phyloP scores from a whole-genome alignment of 352 stramenopile genomes.

The Phytophthora macrochlamydospora region DNA sequence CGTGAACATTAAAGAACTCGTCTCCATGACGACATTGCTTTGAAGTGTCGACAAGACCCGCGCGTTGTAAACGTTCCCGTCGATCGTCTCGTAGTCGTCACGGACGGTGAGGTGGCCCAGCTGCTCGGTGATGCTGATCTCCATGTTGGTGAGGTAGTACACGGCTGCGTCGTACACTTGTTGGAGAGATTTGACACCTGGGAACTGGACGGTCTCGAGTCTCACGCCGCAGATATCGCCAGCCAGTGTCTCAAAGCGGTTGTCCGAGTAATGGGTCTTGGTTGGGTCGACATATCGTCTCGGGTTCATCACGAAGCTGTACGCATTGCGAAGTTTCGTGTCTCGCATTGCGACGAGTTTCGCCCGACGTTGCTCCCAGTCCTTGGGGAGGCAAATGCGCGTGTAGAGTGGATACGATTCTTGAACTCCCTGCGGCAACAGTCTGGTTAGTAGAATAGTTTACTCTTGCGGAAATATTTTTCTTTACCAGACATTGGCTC shows the following conservation, averaged over 20 bases:
- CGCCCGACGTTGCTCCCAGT: slow-evolving; percentile 24
- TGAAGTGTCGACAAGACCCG: slow-evolving; percentile 29
- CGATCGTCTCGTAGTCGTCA: slow-evolving; percentile 45
- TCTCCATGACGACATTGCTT: slow-evolving; percentile 22
- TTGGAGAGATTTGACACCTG: slow-evolving; percentile 29
- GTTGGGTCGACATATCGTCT: slow-evolving; percentile 27
- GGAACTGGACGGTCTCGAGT: slow-evolving; percentile 45
- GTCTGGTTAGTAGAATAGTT: no score
- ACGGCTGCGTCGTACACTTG: slow-evolving; percentile 48
- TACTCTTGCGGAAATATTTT: no score
- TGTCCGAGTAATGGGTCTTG: slow-evolving; percentile 37
- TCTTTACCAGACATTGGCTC: no score
- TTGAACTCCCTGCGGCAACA: slow-evolving; percentile 12
- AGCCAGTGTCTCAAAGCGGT: slow-evolving; percentile 20
- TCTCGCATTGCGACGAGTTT: slow-evolving; percentile 27
- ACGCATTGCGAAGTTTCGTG: slow-evolving; percentile 31
- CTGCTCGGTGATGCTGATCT: slow-evolving; percentile 49
- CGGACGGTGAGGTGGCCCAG: slow-evolving; percentile 43
- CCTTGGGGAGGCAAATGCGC: slow-evolving; percentile 17
- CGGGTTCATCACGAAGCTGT: slow-evolving; percentile 34
- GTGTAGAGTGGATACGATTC: slow-evolving; percentile 27
- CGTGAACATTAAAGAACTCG: slow-evolving; percentile 29
- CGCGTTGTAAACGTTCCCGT: slow-evolving; percentile 31
- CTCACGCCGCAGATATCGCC: slow-evolving; percentile 33
- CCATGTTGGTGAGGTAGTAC: slow-evolving; percentile 48